These are phyloP conservation scores for Sporisorium exsertum DNA, from an alignment of 1,284 basidiomycete species.

Conservation along the genomic window DNA sequence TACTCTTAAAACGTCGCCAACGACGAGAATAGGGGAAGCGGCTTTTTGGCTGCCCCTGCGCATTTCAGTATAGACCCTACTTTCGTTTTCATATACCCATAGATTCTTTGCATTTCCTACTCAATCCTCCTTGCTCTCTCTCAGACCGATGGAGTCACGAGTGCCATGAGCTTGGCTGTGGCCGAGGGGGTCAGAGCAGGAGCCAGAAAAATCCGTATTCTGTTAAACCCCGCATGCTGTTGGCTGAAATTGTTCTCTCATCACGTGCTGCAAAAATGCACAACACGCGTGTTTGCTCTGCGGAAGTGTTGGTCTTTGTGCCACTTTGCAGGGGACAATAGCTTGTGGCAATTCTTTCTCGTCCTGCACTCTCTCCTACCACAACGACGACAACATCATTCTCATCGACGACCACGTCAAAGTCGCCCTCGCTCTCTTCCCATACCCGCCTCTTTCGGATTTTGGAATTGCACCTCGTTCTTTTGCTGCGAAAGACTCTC, in stretches of 20 bases:
- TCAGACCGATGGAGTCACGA: too few relatives aligned
- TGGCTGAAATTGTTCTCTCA: background rate
- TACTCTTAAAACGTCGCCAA: background rate
- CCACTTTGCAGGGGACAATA: background rate
- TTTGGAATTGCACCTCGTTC: background rate
- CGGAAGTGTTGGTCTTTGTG: constrained; percentile 21
- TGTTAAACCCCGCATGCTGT: constrained; percentile 8
- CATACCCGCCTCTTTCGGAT: constrained; percentile 4
- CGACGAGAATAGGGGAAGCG: background rate
- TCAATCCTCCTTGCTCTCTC: too few relatives aligned
- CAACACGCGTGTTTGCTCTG: constrained; percentile 16
- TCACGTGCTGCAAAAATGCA: constrained; percentile 8
- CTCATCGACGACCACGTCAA: background rate
- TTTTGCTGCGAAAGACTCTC: background rate
- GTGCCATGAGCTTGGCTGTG: too few relatives aligned
- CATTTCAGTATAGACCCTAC: background rate
- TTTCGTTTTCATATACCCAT: background rate
- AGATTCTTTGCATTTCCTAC: too few relatives aligned
- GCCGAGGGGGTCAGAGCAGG: too few relatives aligned
- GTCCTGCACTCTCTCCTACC: background rate
- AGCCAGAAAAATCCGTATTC: too few relatives aligned
- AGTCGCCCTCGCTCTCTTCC: background rate
- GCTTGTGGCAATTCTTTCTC: background rate
- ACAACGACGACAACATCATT: background rate
- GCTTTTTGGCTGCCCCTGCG: background rate